These are phyloP conservation scores for Cardamine resedifolia DNA, from an alignment of 345 rosid genomes.

Conservation along the genomic window DNA sequence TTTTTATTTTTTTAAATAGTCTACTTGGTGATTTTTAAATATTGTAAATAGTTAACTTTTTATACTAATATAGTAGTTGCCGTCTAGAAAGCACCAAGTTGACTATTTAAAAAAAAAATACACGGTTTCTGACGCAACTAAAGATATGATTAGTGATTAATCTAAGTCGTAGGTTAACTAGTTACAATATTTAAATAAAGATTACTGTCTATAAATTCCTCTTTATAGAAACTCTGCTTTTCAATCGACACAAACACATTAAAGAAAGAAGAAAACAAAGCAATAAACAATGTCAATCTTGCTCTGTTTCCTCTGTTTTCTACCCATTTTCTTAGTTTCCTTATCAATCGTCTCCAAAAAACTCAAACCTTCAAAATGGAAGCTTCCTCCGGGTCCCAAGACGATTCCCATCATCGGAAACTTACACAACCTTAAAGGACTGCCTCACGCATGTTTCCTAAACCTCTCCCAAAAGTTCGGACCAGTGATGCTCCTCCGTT, in stretches of 20 bases:
- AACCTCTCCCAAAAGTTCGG: slow-evolving; percentile 46
- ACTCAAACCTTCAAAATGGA: neutral
- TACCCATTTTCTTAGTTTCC: neutral
- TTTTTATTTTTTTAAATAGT: too few relatives aligned
- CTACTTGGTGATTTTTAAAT: too few relatives aligned
- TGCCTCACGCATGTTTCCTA: slow-evolving; percentile 38
- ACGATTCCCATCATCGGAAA: slow-evolving; percentile 48
- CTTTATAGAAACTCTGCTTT: neutral
- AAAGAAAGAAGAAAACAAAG: neutral
- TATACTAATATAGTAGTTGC: too few relatives aligned
- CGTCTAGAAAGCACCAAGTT: too few relatives aligned
- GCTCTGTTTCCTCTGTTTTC: slow-evolving; percentile 16
- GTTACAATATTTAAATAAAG: too few relatives aligned
- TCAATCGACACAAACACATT: neutral
- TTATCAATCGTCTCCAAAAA: slow-evolving; percentile 18
- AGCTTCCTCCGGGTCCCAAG: slow-evolving; percentile 45
- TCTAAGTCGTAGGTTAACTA: too few relatives aligned
- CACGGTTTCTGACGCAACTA: too few relatives aligned
- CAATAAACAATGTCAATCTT: slow-evolving; percentile 18
- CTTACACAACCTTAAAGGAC: slow-evolving; percentile 43
- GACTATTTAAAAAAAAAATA: too few relatives aligned
- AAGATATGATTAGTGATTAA: too few relatives aligned
- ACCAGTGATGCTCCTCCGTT: slow-evolving; percentile 47
- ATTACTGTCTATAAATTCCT: neutral
- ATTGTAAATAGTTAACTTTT: too few relatives aligned